Percentiles rank a stretch among this genome's conserved stretches.
Evolutionary conservation across 2,329 filamentous ascomycete species (phyloP).

Genomic region (Verticillium alfalfae): DNA sequence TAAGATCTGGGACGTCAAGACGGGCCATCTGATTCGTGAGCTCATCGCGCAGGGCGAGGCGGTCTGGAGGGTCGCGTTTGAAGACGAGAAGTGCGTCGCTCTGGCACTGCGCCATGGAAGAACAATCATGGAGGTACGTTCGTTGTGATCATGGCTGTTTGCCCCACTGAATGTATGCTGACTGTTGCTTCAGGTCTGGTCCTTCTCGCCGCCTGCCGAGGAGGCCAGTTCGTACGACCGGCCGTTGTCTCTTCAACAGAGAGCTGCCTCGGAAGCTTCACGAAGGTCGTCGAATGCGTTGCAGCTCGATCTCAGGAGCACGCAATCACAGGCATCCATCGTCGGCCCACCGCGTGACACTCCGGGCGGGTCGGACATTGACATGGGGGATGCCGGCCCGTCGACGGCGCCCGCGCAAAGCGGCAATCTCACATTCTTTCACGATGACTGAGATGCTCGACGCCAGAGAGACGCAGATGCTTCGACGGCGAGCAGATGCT

Average conservation of each 20-base stretch:
- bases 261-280: slow-evolving; percentile 31
- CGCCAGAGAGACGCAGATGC: not conserved
- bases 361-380: slow-evolving; percentile 38
- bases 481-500: too few relatives aligned
- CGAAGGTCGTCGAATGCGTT: slow-evolving; percentile 47
- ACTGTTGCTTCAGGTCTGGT: slow-evolving; percentile 67
- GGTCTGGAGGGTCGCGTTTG: slow-evolving; percentile 96
- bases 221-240: slow-evolving; percentile 51
- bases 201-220: slow-evolving; percentile 75
- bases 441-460: slow-evolving; percentile 29
- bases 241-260: slow-evolving; percentile 43
- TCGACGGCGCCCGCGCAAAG: slow-evolving; percentile 47
- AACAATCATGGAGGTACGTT: slow-evolving; percentile 92
- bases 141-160: too few relatives aligned
- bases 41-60: slow-evolving; percentile 87
- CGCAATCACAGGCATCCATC: slow-evolving; percentile 19
- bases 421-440: slow-evolving; percentile 44
- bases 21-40: slow-evolving; percentile 83
- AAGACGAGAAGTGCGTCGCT: slow-evolving; percentile 96
- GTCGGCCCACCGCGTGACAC: slow-evolving; percentile 25
- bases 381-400: slow-evolving; percentile 52
- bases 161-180: slow-evolving; percentile 6
- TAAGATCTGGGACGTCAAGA: slow-evolving; percentile 96
- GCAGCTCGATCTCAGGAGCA: slow-evolving; percentile 33
- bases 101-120: slow-evolving; percentile 80